phyloP scores from a whole-genome alignment of 139 green algal genomes.

The Ettlia oleoabundans region DNA sequence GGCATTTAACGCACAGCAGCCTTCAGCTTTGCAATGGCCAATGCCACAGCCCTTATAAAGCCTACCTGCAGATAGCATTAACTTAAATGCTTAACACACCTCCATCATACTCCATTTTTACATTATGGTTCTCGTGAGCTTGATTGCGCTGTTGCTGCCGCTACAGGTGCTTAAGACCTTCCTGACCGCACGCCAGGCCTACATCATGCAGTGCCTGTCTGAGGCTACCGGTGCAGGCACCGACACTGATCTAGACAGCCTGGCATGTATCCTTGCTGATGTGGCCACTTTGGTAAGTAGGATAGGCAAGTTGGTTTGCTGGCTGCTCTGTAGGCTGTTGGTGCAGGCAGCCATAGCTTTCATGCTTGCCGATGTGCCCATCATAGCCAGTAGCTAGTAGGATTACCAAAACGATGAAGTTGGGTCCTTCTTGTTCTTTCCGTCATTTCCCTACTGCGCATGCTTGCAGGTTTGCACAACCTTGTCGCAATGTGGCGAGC shows the following conservation, averaged over 20 bases:
- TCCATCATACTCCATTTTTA: too few species aligned
- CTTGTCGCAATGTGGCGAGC: constrained; percentile 69
- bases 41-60: background rate
- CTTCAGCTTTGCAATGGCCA: too few species aligned
- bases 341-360: too few species aligned
- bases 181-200: constrained; percentile 48
- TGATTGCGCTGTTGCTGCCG: too few species aligned
- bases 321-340: background rate
- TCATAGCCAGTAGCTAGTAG: too few species aligned
- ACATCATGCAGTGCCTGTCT: constrained; percentile 46
- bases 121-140: too few species aligned
- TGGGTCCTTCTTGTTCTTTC: background rate
- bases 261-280: constrained; percentile 34
- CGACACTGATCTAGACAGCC: constrained; percentile 14
- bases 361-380: too few species aligned
- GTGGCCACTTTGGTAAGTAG: constrained; percentile 11
- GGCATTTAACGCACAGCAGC: too few species aligned
- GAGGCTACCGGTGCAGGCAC: background rate
- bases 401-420: too few species aligned
- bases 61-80: background rate
- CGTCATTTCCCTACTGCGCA: background rate
- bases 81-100: too few species aligned
- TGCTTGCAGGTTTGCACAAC: constrained; percentile 51
- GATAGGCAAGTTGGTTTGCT: background rate
- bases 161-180: constrained; percentile 58